Percentiles rank a stretch among this genome's conserved stretches.
phyloP scores from a whole-genome alignment of 352 stramenopile species.

The Lagenidium giganteum region DNA sequence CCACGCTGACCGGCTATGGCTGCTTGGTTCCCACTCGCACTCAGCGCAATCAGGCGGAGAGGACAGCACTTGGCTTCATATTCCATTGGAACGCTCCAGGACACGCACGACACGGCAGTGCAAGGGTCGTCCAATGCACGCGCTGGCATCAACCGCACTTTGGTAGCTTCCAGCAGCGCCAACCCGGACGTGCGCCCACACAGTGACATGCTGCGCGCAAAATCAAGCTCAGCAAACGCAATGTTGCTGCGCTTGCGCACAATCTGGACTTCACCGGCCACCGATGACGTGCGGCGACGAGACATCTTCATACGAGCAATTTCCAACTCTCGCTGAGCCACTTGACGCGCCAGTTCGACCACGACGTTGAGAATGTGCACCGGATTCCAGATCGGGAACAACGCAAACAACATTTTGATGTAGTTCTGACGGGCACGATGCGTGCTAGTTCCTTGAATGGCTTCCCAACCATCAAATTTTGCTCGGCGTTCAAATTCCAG shows the following conservation, averaged over 20 bases:
- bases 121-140: constrained; percentile 58
- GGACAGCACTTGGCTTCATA: constrained; percentile 63
- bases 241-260: constrained; percentile 19
- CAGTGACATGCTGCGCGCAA: constrained; percentile 45
- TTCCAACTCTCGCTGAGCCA: constrained; percentile 11
- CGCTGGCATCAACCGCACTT: constrained; percentile 41
- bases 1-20: constrained; percentile 65
- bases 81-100: constrained; percentile 46
- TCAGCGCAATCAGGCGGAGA: constrained; percentile 54
- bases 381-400: constrained; percentile 72
- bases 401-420: constrained; percentile 68
- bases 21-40: constrained; percentile 47
- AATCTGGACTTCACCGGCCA: no score
- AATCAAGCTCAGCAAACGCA: constrained; percentile 61
- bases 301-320: neutral
- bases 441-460: constrained; percentile 40
- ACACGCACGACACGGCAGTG: constrained; percentile 49
- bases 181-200: constrained; percentile 38
- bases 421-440: constrained; percentile 61
- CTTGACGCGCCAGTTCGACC: constrained; percentile 28
- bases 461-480: constrained; percentile 75
- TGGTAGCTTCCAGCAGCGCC: constrained; percentile 49
- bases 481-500: constrained; percentile 65
- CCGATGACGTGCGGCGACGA: constrained; percentile 4
- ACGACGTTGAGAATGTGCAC: constrained; percentile 43